Percentiles rank a stretch among this genome's conserved stretches.
Conservation (phyloP, 306 rosid species). For the Glycine latifolia region DNA sequence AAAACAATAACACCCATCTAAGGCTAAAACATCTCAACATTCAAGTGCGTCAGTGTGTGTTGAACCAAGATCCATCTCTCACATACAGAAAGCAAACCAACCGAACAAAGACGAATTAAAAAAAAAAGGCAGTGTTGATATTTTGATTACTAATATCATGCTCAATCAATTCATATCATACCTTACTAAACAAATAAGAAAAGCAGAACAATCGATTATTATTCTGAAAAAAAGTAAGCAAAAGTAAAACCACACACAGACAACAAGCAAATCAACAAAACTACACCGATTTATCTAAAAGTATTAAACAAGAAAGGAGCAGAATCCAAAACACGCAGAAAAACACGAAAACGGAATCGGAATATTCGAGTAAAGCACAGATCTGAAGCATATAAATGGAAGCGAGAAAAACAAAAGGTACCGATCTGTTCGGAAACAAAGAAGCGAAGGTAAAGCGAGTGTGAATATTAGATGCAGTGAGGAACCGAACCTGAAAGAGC, state of each 20-base stretch:
- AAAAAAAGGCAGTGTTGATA: too few species aligned
- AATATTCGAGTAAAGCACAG: neutral
- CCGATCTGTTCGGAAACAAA: neutral
- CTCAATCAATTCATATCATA: neutral
- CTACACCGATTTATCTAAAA: neutral
- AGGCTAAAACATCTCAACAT: neutral
- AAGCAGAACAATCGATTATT: neutral
- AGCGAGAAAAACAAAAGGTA: neutral
- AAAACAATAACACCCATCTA: neutral
- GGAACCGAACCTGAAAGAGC: constrained; percentile 23
- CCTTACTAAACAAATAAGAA: neutral
- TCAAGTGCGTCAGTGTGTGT: neutral
- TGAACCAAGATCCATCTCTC: neutral
- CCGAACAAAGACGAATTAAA: neutral
- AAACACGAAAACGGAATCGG: neutral
- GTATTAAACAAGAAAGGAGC: neutral
- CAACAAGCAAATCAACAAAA: neutral
- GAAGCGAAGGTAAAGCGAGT: neutral
- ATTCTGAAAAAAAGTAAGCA: too few species aligned
- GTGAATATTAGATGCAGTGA: neutral
- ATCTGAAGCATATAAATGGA: neutral
- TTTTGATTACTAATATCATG: neutral
- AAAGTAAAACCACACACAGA: neutral
- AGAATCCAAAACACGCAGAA: neutral
- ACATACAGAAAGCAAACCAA: neutral